Evolutionary conservation across 257 asterid species (phyloP).

Genomic region (Dorcoceras hygrometricum): DNA sequence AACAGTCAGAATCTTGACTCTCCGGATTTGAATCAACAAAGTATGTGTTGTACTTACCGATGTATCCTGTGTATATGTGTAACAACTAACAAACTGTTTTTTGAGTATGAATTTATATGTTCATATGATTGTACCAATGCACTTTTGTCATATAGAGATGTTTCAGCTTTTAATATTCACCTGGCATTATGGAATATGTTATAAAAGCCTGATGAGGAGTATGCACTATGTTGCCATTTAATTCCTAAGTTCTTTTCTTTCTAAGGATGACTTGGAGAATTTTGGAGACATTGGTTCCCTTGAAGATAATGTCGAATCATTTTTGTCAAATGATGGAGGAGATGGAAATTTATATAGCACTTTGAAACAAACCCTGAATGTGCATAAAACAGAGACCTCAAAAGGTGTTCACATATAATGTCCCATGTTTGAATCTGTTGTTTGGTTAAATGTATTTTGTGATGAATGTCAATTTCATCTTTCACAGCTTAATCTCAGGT

Average conservation of each 20-base stretch:
- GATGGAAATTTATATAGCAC: slow-evolving; percentile 84
- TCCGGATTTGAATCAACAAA: not conserved
- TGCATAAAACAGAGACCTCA: slow-evolving; percentile 69
- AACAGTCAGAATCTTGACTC: not conserved
- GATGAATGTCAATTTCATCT: not conserved
- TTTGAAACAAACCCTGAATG: slow-evolving; percentile 53
- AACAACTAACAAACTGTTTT: not conserved
- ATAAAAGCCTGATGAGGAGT: not conserved
- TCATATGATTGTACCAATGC: not conserved
- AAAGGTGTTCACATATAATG: slow-evolving; percentile 49
- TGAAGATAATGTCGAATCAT: slow-evolving; percentile 92
- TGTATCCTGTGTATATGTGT: not conserved
- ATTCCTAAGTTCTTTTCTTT: slow-evolving; percentile 16
- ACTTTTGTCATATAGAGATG: not conserved
- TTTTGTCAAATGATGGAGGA: slow-evolving; percentile 83
- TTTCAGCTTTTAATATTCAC: not conserved
- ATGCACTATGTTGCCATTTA: slow-evolving; percentile 3
- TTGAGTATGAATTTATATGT: not conserved
- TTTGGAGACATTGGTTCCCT: slow-evolving; percentile 88
- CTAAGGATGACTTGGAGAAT: slow-evolving; percentile 88
- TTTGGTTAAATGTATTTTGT: not conserved
- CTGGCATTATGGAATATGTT: slow-evolving; percentile 13
- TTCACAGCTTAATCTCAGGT: slow-evolving; percentile 28
- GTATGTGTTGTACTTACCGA: not conserved
- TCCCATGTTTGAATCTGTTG: slow-evolving; percentile 12